These are phyloP conservation scores for Colletotrichum sp. DNA, from an alignment of 2,329 filamentous ascomycete genomes.

Conservation along the genomic window DNA sequence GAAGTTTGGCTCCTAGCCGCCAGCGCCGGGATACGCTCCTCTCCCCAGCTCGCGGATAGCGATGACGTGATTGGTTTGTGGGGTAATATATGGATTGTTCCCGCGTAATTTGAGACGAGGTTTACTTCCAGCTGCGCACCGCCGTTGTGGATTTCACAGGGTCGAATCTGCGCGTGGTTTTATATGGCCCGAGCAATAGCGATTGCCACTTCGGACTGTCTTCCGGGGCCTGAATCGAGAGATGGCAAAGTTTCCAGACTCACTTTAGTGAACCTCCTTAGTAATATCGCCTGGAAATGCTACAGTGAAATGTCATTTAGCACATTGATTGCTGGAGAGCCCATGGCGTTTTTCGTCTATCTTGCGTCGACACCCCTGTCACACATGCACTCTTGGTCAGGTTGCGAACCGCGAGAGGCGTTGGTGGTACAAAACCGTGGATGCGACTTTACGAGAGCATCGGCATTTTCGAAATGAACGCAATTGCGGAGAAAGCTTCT, in stretches of 20 bases:
- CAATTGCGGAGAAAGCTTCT: neutral
- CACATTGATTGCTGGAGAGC: no score
- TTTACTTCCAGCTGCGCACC: neutral
- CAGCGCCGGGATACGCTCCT: neutral
- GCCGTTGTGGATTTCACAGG: neutral
- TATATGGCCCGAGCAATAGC: neutral
- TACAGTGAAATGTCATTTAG: no score
- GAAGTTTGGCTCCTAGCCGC: neutral
- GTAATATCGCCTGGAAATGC: no score
- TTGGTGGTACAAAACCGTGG: neutral
- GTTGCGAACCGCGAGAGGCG: no score
- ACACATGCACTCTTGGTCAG: neutral
- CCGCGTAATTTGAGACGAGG: rapidly evolving
- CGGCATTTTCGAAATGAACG: neutral
- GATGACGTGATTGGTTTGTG: neutral
- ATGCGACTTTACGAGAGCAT: neutral
- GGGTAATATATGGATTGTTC: neutral
- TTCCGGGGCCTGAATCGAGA: rapidly evolving
- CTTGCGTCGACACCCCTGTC: neutral
- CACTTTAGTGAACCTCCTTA: no score
- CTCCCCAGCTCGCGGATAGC: neutral
- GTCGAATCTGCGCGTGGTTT: neutral
- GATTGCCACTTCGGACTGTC: rapidly evolving
- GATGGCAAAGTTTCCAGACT: neutral
- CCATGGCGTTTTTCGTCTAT: no score